phyloP scores from a whole-genome alignment of 805 yeast species.

The Saccharomycopsis olivae region DNA sequence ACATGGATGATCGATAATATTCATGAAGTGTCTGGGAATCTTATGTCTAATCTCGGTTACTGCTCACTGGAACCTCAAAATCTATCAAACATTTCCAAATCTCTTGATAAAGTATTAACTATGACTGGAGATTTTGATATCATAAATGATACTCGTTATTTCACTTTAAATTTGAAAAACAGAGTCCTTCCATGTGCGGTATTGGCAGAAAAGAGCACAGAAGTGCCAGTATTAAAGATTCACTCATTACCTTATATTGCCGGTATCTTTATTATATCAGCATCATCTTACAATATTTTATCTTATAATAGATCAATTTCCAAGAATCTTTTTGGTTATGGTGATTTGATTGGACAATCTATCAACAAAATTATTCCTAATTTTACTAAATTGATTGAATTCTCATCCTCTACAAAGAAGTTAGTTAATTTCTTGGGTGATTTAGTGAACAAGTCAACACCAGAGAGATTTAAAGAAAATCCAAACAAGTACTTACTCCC shows the following conservation, averaged over 20 bases:
- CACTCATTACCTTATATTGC: constrained; percentile 81
- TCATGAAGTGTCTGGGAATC: constrained; percentile 19
- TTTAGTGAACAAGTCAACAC: constrained; percentile 11
- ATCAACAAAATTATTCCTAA: constrained; percentile 54
- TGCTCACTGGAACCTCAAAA: constrained; percentile 14
- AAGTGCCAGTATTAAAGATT: constrained; percentile 43
- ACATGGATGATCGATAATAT: constrained; percentile 20
- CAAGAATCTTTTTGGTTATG: constrained; percentile 64
- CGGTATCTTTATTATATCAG: constrained; percentile 65
- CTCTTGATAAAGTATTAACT: constrained; percentile 1
- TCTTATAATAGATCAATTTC: constrained; percentile 74
- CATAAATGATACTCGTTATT: constrained; percentile 53
- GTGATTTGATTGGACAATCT: constrained; percentile 32
- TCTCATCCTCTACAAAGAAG: constrained; percentile 24
- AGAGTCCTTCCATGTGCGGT: constrained; percentile 58
- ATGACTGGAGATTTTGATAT: constrained; percentile 25
- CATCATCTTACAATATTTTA: constrained; percentile 35
- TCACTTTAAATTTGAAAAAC: constrained; percentile 38
- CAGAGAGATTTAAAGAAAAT: constrained; percentile 8
- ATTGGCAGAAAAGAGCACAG: constrained; percentile 32
- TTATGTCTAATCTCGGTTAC: constrained; percentile 10
- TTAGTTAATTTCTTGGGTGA: constrained; percentile 21
- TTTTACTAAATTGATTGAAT: constrained; percentile 37
- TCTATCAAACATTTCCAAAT: constrained; percentile 6
- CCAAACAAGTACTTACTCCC: constrained; percentile 26